A percentile compares a stretch with the other conserved stretches of the same genome.
Conservation (phyloP, 192 early-diverging fungal species). For the Mortierella alpina region DNA sequence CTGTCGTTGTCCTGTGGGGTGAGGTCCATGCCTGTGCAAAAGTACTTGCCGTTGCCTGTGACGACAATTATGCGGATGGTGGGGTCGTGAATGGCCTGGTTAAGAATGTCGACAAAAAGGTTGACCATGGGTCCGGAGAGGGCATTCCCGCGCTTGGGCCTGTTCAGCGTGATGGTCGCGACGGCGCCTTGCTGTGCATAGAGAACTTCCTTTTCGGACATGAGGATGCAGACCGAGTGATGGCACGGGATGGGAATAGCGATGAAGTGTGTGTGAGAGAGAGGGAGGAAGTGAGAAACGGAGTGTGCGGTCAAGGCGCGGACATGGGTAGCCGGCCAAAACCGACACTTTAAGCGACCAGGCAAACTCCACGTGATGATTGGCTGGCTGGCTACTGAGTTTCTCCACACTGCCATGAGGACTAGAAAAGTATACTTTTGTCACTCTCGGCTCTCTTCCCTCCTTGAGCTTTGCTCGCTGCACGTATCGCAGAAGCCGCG, state of each 20-base stretch:
- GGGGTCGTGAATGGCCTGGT: slow-evolving; percentile 56
- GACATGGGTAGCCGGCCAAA: neutral
- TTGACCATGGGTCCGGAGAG: slow-evolving; percentile 59
- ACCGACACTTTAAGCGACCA: neutral
- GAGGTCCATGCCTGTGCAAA: slow-evolving; percentile 76
- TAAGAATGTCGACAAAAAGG: slow-evolving; percentile 54
- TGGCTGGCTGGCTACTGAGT: neutral
- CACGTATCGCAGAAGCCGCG: too few species aligned
- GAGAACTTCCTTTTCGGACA: slow-evolving; percentile 51
- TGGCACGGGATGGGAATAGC: neutral
- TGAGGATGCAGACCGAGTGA: neutral
- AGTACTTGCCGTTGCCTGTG: slow-evolving; percentile 71
- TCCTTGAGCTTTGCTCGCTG: too few species aligned
- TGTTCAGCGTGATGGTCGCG: slow-evolving; percentile 64
- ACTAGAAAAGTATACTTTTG: neutral
- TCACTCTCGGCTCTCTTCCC: slow-evolving; percentile 25
- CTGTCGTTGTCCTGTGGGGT: slow-evolving; percentile 23
- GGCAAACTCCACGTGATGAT: neutral
- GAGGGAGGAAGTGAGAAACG: neutral
- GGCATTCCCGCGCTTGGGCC: slow-evolving; percentile 66
- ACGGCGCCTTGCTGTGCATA: slow-evolving; percentile 42
- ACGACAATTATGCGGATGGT: slow-evolving; percentile 64
- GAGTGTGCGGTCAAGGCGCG: neutral
- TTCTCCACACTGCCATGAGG: slow-evolving; percentile 15
- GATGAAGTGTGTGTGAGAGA: neutral